These are phyloP conservation scores for Tolypocladium ophioglossoides DNA, from an alignment of 2,329 filamentous ascomycete genomes.

Conservation along the genomic window DNA sequence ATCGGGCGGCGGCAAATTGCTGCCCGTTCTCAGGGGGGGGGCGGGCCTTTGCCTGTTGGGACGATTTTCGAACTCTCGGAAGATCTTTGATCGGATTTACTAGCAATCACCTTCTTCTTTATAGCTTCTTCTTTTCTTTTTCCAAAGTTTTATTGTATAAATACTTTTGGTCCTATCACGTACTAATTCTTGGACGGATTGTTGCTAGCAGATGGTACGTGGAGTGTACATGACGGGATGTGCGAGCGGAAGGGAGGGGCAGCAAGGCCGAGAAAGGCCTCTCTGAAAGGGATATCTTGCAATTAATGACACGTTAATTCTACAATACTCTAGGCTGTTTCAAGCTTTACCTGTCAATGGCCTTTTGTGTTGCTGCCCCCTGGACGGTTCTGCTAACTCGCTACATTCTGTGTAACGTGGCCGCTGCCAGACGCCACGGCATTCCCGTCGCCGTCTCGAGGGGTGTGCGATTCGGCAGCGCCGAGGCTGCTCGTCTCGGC, in stretches of 20 bases:
- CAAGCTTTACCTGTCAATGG: background rate
- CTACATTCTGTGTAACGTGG: background rate
- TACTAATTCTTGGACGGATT: background rate
- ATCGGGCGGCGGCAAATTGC: background rate
- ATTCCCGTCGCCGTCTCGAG: background rate
- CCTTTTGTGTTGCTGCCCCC: background rate
- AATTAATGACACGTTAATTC: background rate
- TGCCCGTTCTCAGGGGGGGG: background rate
- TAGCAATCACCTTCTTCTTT: background rate
- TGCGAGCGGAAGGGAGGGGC: background rate
- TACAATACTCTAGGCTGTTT: background rate
- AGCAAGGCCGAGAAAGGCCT: background rate
- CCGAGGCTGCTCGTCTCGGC: background rate
- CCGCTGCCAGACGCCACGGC: background rate
- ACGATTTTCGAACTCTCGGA: background rate
- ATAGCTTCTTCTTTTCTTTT: background rate
- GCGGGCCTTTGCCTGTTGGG: conserved; percentile 6
- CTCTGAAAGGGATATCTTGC: background rate
- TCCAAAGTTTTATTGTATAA: background rate
- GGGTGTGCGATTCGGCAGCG: background rate
- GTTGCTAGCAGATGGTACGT: background rate
- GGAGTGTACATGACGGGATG: background rate
- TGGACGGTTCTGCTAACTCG: background rate
- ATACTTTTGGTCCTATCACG: background rate
- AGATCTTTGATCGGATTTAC: background rate